Conservation (phyloP, 2,329 filamentous ascomycete genomes). For the Alternaria novae-zelandiae region DNA sequence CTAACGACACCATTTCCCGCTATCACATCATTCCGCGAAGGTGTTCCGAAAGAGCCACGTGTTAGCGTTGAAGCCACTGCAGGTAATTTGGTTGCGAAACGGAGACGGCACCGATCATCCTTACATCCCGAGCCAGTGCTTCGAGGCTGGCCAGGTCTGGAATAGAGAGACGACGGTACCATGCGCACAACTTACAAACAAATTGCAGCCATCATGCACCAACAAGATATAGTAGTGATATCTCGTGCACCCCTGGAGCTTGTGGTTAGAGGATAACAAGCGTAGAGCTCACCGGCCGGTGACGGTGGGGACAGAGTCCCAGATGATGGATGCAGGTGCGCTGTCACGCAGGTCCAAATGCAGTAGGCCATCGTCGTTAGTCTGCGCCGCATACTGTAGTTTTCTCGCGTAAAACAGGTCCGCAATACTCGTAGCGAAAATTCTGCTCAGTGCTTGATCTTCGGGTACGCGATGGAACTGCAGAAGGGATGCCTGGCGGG, state of each 20-base stretch:
- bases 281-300: not conserved
- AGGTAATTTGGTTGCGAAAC: not conserved
- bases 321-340: conserved; percentile 5
- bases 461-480: not conserved
- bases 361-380: not conserved
- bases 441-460: not conserved
- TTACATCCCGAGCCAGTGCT: not conserved
- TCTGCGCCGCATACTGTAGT: not conserved
- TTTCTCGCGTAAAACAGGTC: not conserved
- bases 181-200: not conserved
- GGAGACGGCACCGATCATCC: not conserved
- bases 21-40: not conserved
- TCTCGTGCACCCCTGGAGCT: not conserved
- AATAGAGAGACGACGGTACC: not conserved
- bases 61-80: not conserved
- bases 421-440: not conserved
- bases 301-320: conserved; percentile 2
- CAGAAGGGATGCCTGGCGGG: not conserved
- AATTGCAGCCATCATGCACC: not conserved
- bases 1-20: not conserved
- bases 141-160: not conserved
- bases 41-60: not conserved
- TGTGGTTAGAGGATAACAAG: not conserved
- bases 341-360: conserved; percentile 5
- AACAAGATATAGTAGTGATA: not conserved